Conservation (phyloP, 169 alveolate species). For the Plasmodium ovale region DNA sequence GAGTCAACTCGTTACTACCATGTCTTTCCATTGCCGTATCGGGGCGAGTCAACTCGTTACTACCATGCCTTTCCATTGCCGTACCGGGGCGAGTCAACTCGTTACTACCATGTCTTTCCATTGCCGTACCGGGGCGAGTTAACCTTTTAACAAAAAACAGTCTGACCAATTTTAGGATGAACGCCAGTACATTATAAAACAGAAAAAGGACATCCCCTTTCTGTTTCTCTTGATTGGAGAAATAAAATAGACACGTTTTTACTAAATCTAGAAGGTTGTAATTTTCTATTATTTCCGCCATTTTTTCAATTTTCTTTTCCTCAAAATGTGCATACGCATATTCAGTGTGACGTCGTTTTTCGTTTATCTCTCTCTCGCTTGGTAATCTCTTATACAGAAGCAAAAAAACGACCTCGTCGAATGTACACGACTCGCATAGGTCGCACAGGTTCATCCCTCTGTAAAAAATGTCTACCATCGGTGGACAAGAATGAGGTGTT, state of each 20-base stretch:
- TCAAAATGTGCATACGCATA: not conserved
- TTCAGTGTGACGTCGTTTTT: not conserved
- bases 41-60: not conserved
- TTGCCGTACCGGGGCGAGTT: not conserved
- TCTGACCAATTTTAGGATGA: slow-evolving; percentile 3
- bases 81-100: not conserved
- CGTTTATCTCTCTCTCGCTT: slow-evolving; percentile 12
- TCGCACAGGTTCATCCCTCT: slow-evolving; percentile 25
- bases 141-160: not conserved
- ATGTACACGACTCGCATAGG: slow-evolving; percentile 9
- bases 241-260: slow-evolving; percentile 2
- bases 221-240: not conserved
- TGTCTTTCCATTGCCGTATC: not conserved
- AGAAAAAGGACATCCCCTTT: slow-evolving; percentile 1
- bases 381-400: slow-evolving; percentile 22
- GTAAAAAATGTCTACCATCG: slow-evolving; percentile 7
- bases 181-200: slow-evolving; percentile 34
- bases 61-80: not conserved
- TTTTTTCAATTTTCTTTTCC: slow-evolving; percentile 8
- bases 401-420: slow-evolving; percentile 31
- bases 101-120: not conserved
- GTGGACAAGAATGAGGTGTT: no score
- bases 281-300: not conserved
- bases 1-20: slow-evolving; percentile 1
- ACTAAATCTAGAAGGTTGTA: slow-evolving; percentile 21